Evolutionary conservation across 2,329 filamentous ascomycete genomes (phyloP), one percentile per base, ranked within the genome.

Genomic region (Aspergillus brasiliensis): DNA sequence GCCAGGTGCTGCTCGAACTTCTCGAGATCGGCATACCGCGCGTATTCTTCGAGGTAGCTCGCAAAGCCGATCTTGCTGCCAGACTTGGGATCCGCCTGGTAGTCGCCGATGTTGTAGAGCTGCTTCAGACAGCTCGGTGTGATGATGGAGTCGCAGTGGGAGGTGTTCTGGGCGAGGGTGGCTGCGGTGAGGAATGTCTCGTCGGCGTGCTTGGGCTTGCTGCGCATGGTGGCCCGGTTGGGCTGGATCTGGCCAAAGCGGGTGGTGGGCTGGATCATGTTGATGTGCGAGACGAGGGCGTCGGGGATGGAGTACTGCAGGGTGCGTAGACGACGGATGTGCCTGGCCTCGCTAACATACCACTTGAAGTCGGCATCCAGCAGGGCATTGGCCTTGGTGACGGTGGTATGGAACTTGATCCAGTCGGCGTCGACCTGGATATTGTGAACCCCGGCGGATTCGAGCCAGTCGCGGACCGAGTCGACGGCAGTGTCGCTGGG

Each of bases 1-100:
- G 79, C 78, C 51, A 76, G 74, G 17, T 71, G 64, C 15, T 69
- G 51, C 46, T 76, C 69, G 62, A 83, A 83, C 8, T 73, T 61
- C 1, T 67, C 67, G 37, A 82, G 72, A 59, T 83, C 81, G n/a
- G 71, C 67, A 59, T 79, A 82, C 25, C 78, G 79, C 2, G 80
- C 80, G 54, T 80, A 81, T 59, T 83, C 72, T 63, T 82, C 80
- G 3, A 83, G 68, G 63, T 77, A 83, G 19, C 80, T 80, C 51
- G 73, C 75, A 25, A 83, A 81, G 10, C 73, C 80, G 28, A 83
- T 68, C 47, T 74, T 75, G 63, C 73, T 77, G 21, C 74, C 74
- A 10, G 73, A 72, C 8, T 68, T 59, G 7, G 71, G 67, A 23
- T 75, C 72, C 10, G 77, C 69, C 31, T 76, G 67, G 67, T 77